These are phyloP conservation scores for Ramularia collo-cygni DNA, from an alignment of 2,329 filamentous ascomycete genomes.

Conservation along the genomic window DNA sequence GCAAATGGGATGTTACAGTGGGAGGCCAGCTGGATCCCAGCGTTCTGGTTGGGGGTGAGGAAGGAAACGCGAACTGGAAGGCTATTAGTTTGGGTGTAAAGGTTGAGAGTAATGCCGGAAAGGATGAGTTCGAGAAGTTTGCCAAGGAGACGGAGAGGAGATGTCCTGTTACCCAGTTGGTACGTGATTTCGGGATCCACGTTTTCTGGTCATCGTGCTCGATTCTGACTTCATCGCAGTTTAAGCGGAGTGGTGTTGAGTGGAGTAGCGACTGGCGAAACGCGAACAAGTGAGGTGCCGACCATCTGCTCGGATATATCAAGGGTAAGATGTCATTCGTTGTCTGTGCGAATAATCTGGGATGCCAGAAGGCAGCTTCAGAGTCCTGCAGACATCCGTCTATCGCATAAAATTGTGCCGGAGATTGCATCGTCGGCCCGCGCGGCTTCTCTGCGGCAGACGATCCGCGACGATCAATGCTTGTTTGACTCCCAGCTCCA, in stretches of 20 bases:
- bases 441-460: too few species aligned
- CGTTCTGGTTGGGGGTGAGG: conserved; percentile 6
- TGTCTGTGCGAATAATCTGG: too few species aligned
- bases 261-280: conserved; percentile 6
- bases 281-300: too few species aligned
- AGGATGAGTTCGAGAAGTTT: conserved; percentile 9
- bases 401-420: too few species aligned
- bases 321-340: too few species aligned
- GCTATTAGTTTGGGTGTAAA: conserved; percentile 6
- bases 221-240: not conserved
- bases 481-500: too few species aligned
- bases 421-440: too few species aligned
- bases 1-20: conserved; percentile 9
- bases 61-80: conserved; percentile 11
- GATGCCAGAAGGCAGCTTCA: too few species aligned
- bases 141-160: conserved; percentile 10
- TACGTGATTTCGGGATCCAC: not conserved
- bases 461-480: too few species aligned
- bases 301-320: too few species aligned
- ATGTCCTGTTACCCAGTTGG: conserved; percentile 8
- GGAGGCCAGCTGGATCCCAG: conserved; percentile 8
- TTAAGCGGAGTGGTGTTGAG: conserved; percentile 8
- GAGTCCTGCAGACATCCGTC: too few species aligned
- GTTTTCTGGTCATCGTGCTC: not conserved
- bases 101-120: conserved; percentile 4